A percentile compares a stretch with the other conserved stretches of the same genome.
Evolutionary conservation across 805 yeast genomes (phyloP).

Genomic region (Metschnikowia kofuensis): DNA sequence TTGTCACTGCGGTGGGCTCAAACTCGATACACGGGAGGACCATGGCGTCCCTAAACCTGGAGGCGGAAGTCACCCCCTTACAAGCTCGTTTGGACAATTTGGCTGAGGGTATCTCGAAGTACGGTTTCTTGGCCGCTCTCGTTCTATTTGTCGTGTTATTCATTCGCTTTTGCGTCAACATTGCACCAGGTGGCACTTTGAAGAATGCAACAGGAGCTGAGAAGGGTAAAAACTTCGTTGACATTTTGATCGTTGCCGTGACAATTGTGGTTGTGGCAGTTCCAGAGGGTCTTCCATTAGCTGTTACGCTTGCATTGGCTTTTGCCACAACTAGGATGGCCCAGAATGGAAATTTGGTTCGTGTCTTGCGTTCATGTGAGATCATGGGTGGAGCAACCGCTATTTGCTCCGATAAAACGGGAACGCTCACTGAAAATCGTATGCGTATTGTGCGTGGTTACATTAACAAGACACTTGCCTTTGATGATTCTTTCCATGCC

Average conservation of each 20-base stretch:
- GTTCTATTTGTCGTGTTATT: slow-evolving; percentile 78
- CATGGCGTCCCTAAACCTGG: slow-evolving; percentile 73
- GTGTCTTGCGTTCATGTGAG: slow-evolving; percentile 91
- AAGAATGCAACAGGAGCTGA: slow-evolving; percentile 53
- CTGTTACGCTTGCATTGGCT: slow-evolving; percentile 94
- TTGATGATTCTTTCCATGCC: slow-evolving; percentile 45
- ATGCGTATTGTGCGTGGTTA: slow-evolving; percentile 87
- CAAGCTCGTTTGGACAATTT: slow-evolving; percentile 76
- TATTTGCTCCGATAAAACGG: slow-evolving; percentile 95
- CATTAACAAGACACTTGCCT: slow-evolving; percentile 10
- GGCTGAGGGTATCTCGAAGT: slow-evolving; percentile 93
- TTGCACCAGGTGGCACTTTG: slow-evolving; percentile 51
- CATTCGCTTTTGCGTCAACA: slow-evolving; percentile 64
- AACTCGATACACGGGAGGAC: slow-evolving; percentile 91
- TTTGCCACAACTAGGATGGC: slow-evolving; percentile 99
- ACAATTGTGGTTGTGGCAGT: slow-evolving; percentile 96
- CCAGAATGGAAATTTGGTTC: slow-evolving; percentile 91
- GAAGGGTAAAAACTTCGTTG: slow-evolving; percentile 81
- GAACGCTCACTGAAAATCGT: slow-evolving; percentile 89
- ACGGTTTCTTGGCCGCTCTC: slow-evolving; percentile 83
- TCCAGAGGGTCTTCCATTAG: slow-evolving; percentile 98
- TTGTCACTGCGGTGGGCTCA: slow-evolving; percentile 88
- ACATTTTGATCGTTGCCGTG: slow-evolving; percentile 84
- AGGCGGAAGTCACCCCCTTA: slow-evolving; percentile 83
- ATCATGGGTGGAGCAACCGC: slow-evolving; percentile 99